Conservation (phyloP, 257 asterid genomes). For the Penstemon barbatus region DNA sequence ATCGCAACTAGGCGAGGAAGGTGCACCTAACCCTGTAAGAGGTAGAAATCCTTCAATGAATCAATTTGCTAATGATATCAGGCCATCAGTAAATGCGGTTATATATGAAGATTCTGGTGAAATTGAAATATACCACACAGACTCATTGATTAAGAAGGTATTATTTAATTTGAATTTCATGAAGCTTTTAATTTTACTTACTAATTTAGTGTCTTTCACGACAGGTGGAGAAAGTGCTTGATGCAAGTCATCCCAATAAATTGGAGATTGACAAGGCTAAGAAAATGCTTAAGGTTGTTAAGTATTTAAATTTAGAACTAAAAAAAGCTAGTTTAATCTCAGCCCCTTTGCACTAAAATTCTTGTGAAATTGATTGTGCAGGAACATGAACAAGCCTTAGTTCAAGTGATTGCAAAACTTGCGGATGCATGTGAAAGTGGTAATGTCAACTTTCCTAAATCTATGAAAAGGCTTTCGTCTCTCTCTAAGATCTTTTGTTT, state of each 20-base stretch:
- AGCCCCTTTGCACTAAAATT: constrained; percentile 20
- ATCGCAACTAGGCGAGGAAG: constrained; percentile 52
- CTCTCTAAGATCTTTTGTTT: too few species aligned
- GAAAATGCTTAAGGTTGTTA: constrained; percentile 80
- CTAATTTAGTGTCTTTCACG: constrained; percentile 5
- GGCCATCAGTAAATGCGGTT: constrained; percentile 53
- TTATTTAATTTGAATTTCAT: too few species aligned
- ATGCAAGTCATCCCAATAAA: constrained; percentile 76
- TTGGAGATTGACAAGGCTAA: constrained; percentile 82
- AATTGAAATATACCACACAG: constrained; percentile 84
- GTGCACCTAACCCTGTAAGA: constrained; percentile 50
- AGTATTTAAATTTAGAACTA: not conserved
- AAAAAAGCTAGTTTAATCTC: constrained; percentile 11
- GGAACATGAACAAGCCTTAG: constrained; percentile 86
- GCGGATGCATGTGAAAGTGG: constrained; percentile 79
- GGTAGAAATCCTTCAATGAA: constrained; percentile 49
- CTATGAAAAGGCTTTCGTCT: not conserved
- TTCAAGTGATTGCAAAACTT: constrained; percentile 81
- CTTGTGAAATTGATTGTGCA: constrained; percentile 42
- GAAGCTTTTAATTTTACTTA: too few species aligned
- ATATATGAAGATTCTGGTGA: constrained; percentile 50
- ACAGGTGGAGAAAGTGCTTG: constrained; percentile 91
- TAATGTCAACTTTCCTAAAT: constrained; percentile 32
- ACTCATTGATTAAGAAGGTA: constrained; percentile 84
- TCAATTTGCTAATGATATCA: constrained; percentile 48